Evolutionary conservation across 768 basidiomycete genomes (phyloP), one percentile per base, ranked within the genome.

Genomic region (Mycena sanguinolenta): DNA sequence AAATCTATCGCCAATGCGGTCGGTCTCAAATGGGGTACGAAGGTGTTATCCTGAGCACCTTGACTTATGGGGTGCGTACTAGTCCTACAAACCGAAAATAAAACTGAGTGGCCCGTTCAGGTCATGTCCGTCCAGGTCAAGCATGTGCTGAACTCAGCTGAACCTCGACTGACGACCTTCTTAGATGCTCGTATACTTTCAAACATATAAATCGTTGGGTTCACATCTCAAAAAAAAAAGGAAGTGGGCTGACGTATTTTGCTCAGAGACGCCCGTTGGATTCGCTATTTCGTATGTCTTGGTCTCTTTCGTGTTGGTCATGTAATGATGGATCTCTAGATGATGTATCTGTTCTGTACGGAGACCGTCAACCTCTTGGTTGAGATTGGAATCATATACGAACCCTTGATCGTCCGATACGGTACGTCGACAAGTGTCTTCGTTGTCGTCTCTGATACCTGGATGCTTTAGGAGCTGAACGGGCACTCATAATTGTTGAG

Each of bases 131-230:
- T 58, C 10, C 71, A 73, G 60, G 71, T 72, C 3, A 27, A 12
- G 17, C 50, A 23, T 19, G 23, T 39, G 28, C 3, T 27, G 3
- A 32, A 5, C 4, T 25, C 28, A 17, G 23, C 3, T 23, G 4
- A 23, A 23, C 19, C 0, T 17, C 32, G 50, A 44, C 23, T 63
- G 42, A 72, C 58, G 23, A 1, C 25, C 17, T n/a, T 42, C 12
- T n/a, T n/a, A 73, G 71, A 73, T 73, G 71, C 34, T 73, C 10
- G 9, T 27, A 1, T 73, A 73, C 39, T 73, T 57, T 30, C 71
- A 69, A 36, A 32, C 58, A n/a, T 73, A 44, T 25, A 57, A 53
- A 60, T 65, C 58, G 67, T 69, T 23, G 12, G 6, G 32, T 2
- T 49, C 34, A 0, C 49, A 14, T 21, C 10, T 25, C 21, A n/a